These are phyloP conservation scores for Corchorus olitorius DNA, from an alignment of 345 rosid genomes.

Conservation along the genomic window DNA sequence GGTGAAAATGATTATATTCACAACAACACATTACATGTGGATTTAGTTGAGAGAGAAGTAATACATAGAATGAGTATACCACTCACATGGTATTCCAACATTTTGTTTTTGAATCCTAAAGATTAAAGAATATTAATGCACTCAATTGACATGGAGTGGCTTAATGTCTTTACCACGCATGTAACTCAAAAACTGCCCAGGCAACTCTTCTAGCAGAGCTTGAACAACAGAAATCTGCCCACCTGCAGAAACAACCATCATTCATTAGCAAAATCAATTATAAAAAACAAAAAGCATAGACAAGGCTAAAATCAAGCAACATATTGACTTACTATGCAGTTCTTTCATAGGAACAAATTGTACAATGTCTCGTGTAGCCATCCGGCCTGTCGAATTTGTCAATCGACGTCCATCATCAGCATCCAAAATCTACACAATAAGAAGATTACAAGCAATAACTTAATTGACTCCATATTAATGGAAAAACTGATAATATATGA, in stretches of 20 bases:
- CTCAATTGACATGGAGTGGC: not conserved
- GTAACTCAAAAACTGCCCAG: too few relatives aligned
- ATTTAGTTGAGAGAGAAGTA: too few relatives aligned
- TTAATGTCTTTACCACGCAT: too few relatives aligned
- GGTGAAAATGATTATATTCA: too few relatives aligned
- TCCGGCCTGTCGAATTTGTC: conserved; percentile 69
- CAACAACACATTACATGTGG: too few relatives aligned
- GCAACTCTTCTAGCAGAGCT: conserved; percentile 18
- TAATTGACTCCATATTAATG: not conserved
- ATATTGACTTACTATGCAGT: conserved; percentile 53
- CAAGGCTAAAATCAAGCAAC: too few relatives aligned
- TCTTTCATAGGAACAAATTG: conserved; percentile 82
- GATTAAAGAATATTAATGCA: not conserved
- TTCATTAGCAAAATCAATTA: not conserved
- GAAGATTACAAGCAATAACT: not conserved
- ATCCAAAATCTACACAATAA: conserved; percentile 59
- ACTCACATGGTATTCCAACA: too few relatives aligned
- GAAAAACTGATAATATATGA: not conserved
- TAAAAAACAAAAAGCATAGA: too few relatives aligned
- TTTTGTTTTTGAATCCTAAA: not conserved
- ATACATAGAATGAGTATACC: too few relatives aligned
- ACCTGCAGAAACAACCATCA: conserved; percentile 32
- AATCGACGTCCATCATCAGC: conserved; percentile 69
- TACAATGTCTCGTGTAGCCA: conserved; percentile 81
- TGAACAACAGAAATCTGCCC: conserved; percentile 72